A percentile compares a stretch with the other conserved stretches of the same genome.
These are phyloP conservation scores for Podospora bellae-mahoneyi DNA, from an alignment of 495 filamentous ascomycete species.

Conservation along the genomic window DNA sequence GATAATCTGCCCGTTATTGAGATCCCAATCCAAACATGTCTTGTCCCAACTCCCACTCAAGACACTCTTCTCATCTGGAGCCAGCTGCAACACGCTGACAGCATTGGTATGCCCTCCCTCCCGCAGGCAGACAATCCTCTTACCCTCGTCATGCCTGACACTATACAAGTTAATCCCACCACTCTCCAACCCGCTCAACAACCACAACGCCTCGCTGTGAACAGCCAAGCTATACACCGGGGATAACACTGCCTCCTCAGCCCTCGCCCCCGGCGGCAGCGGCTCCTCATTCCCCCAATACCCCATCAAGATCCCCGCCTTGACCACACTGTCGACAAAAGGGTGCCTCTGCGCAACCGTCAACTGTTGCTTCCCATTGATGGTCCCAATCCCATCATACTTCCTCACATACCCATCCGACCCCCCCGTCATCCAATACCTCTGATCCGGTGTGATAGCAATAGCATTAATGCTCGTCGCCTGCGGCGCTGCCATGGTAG, in stretches of 20 bases:
- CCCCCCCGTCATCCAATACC: conserved; percentile 92
- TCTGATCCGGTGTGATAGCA: conserved; percentile 87
- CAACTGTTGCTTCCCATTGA: conserved; percentile 88
- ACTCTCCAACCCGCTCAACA: conserved; percentile 83
- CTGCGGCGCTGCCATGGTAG: conserved; percentile 93
- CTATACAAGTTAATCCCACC: conserved; percentile 92
- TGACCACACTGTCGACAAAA: conserved; percentile 95
- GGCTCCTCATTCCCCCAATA: conserved; percentile 90
- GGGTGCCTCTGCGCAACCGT: conserved; percentile 96
- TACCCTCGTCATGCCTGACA: conserved; percentile 93
- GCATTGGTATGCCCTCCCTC: conserved; percentile 77
- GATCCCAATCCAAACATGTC: conserved; percentile 87
- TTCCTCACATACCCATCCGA: conserved; percentile 93
- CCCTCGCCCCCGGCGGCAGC: conserved; percentile 37
- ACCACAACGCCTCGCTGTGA: conserved; percentile 85
- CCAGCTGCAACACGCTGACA: conserved; percentile 80
- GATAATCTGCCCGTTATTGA: conserved; percentile 78
- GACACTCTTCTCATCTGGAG: conserved; percentile 80
- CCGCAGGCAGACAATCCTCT: conserved; percentile 69
- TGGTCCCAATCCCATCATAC: conserved; percentile 91
- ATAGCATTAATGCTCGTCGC: conserved; percentile 94
- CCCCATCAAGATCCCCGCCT: conserved; percentile 85
- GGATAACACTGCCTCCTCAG: conserved; percentile 60
- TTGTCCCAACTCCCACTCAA: conserved; percentile 98
- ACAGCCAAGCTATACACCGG: conserved; percentile 93